Percentiles rank a stretch among this genome's conserved stretches.
Evolutionary conservation across 2,329 filamentous ascomycete species (phyloP).

Genomic region (Monilinia fructicola): DNA sequence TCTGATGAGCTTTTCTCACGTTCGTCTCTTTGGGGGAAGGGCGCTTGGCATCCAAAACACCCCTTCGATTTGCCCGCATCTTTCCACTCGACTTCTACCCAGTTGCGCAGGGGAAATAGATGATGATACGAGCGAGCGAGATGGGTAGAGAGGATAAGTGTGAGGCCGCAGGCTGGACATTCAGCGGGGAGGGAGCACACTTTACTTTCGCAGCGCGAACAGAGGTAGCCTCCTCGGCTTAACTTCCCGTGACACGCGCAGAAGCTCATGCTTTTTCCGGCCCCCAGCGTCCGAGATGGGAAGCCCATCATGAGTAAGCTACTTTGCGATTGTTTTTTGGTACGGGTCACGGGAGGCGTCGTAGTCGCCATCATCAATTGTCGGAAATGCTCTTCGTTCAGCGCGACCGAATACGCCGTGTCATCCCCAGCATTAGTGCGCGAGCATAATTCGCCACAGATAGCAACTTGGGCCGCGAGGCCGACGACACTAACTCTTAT

Average conservation of each 20-base stretch:
- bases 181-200: constrained; percentile 88
- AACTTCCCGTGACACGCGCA: constrained; percentile 90
- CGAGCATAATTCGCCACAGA: constrained; percentile 86
- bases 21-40: constrained; percentile 29
- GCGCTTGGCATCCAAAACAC: constrained; percentile 75
- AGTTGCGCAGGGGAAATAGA: constrained; percentile 85
- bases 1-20: constrained; percentile 38
- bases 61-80: constrained; percentile 56
- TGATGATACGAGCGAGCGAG: constrained; percentile 92
- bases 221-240: constrained; percentile 81
- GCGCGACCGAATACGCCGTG: constrained; percentile 75
- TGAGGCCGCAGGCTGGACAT: constrained; percentile 87
- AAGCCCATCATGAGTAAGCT: constrained; percentile 97
- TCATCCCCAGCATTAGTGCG: constrained; percentile 81
- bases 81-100: constrained; percentile 85
- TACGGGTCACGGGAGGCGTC: constrained; percentile 80
- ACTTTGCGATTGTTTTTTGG: constrained; percentile 56
- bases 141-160: constrained; percentile 91
- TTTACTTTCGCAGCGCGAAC: constrained; percentile 83
- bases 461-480: constrained; percentile 85
- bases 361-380: constrained; percentile 88
- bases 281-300: constrained; percentile 77
- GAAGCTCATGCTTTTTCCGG: constrained; percentile 63
- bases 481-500: constrained; percentile 89
- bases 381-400: constrained; percentile 83